These are phyloP conservation scores for Jimgerdemannia flammicorona DNA, from an alignment of 192 early-diverging fungal species.

Conservation along the genomic window DNA sequence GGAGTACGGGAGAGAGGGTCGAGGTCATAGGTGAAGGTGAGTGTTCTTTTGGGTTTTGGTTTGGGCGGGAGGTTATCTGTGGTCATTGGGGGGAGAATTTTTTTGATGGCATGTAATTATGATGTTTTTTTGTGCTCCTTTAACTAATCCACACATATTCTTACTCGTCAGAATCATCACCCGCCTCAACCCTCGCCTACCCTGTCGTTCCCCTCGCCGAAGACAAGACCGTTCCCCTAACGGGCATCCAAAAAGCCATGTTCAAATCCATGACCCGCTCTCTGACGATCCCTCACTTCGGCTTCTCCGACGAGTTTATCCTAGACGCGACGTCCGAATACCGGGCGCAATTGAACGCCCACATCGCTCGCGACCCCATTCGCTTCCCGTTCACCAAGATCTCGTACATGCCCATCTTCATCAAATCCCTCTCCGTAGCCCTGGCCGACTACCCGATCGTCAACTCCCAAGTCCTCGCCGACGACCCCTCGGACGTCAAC, in stretches of 20 bases:
- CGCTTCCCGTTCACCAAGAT: slow-evolving; percentile 66
- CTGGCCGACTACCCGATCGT: slow-evolving; percentile 81
- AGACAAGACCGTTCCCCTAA: slow-evolving; percentile 65
- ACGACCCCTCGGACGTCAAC: slow-evolving; percentile 30
- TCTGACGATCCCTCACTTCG: slow-evolving; percentile 90
- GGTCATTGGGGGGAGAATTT: no score
- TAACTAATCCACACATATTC: background rate
- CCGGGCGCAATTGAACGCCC: slow-evolving; percentile 62
- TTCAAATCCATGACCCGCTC: slow-evolving; percentile 95
- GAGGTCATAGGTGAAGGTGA: background rate
- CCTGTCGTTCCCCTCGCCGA: slow-evolving; percentile 26
- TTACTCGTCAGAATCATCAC: slow-evolving; percentile 3
- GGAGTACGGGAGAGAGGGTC: background rate
- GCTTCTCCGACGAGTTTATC: slow-evolving; percentile 87
- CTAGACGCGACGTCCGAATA: slow-evolving; percentile 65
- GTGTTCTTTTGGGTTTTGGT: background rate
- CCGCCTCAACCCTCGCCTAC: slow-evolving; percentile 19
- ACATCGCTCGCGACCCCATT: slow-evolving; percentile 45
- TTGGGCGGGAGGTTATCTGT: background rate
- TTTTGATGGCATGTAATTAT: no score
- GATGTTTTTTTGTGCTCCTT: no score
- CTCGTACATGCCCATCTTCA: slow-evolving; percentile 92
- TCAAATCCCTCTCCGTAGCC: slow-evolving; percentile 86
- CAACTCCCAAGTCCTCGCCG: slow-evolving; percentile 64
- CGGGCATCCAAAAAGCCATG: slow-evolving; percentile 93